Evolutionary conservation across 805 yeast species (phyloP).

Genomic region (Hanseniaspora lindneri): DNA sequence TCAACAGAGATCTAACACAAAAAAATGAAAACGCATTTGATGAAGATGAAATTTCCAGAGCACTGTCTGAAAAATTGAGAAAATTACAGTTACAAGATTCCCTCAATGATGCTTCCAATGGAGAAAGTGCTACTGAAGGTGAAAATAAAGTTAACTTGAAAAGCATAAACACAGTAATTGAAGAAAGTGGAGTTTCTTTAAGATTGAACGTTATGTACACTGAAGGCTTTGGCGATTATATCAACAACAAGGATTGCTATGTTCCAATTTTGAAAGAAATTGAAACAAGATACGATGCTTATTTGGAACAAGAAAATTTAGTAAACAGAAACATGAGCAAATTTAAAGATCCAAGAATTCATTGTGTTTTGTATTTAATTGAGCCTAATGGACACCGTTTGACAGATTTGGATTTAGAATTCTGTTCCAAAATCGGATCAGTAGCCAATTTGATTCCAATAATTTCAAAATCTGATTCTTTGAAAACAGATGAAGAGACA

Average conservation of each 20-base stretch:
- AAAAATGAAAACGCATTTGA: background rate
- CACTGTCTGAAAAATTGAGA: conserved; percentile 25
- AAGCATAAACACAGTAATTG: conserved; percentile 58
- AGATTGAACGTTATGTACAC: conserved; percentile 75
- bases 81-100: conserved; percentile 12
- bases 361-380: conserved; percentile 84
- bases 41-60: conserved; percentile 11
- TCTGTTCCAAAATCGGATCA: conserved; percentile 76
- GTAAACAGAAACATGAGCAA: conserved; percentile 47
- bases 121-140: background rate
- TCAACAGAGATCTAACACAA: conserved; percentile 49
- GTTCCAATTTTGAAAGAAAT: conserved; percentile 84
- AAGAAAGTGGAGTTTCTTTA: conserved; percentile 86
- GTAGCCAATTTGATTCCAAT: conserved; percentile 90
- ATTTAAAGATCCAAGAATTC: conserved; percentile 71
- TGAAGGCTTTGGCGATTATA: conserved; percentile 87
- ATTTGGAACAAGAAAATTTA: conserved; percentile 79
- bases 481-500: conserved; percentile 71
- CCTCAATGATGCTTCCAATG: conserved; percentile 20
- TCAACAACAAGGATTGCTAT: conserved; percentile 74
- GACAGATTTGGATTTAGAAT: conserved; percentile 75
- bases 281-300: conserved; percentile 72
- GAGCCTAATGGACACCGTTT: conserved; percentile 95
- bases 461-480: conserved; percentile 86
- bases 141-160: conserved; percentile 39